phyloP scores from a whole-genome alignment of 2,329 filamentous ascomycete genomes.

The Colletotrichum trifolii region DNA sequence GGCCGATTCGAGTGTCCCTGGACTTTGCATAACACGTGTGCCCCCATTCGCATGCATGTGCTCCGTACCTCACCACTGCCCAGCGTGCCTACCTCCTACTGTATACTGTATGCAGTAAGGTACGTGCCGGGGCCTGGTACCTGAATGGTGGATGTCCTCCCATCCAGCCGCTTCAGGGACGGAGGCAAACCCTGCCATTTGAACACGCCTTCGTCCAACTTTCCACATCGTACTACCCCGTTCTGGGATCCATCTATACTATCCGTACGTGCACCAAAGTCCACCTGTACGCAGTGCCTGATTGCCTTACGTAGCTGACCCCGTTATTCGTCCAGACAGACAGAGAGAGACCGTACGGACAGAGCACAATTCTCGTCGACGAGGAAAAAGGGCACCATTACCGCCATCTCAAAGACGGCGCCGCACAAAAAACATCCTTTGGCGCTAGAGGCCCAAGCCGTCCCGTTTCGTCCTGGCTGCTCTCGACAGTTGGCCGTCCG shows the following conservation, averaged over 20 bases:
- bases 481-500: constrained; percentile 20
- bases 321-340: no score
- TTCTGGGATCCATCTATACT: no score
- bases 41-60: constrained; percentile 22
- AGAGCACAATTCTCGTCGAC: no score
- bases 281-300: no score
- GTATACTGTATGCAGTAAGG: no score
- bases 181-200: constrained; percentile 4
- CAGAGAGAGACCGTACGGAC: no score
- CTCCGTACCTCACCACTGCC: not conserved
- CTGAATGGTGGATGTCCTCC: constrained; percentile 34
- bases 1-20: not conserved
- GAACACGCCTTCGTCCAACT: no score
- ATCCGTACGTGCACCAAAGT: no score
- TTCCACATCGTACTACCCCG: no score
- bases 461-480: constrained; percentile 34
- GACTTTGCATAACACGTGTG: constrained; percentile 11
- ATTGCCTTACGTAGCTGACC: no score
- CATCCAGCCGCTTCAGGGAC: constrained; percentile 7
- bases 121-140: constrained; percentile 11
- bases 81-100: no score
- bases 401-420: constrained; percentile 29
- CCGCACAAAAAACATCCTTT: constrained; percentile 22
- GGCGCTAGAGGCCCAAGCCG: constrained; percentile 25
- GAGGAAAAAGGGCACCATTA: constrained; percentile 15